Conservation (phyloP, 1,284 basidiomycete species). For the Moniliophthora roreri region DNA sequence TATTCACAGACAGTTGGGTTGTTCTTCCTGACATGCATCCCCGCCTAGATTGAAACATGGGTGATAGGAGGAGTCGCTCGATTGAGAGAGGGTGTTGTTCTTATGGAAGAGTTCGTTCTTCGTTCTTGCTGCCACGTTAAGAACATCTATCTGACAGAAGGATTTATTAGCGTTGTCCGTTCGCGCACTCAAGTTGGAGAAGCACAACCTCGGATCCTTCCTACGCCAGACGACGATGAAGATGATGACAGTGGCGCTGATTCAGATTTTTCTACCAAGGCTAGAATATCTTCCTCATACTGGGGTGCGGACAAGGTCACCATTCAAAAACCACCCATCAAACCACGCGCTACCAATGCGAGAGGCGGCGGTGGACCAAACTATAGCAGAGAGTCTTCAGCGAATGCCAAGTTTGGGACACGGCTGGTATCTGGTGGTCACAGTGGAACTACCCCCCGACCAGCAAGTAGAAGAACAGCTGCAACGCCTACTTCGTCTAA, state of each 20-base stretch:
- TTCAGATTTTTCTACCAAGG: conserved; percentile 82
- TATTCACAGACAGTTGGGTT: conserved; percentile 1
- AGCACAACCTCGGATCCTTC: conserved; percentile 64
- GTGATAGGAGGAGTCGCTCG: conserved; percentile 73
- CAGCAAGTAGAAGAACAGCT: conserved; percentile 63
- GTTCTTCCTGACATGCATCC: conserved; percentile 1
- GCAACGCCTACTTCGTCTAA: conserved; percentile 51
- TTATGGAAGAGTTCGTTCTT: conserved; percentile 80
- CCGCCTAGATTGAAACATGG: conserved; percentile 83
- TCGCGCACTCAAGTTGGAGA: conserved; percentile 61
- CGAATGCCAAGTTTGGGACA: conserved; percentile 83
- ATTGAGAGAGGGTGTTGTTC: conserved; percentile 71
- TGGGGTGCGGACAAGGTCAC: conserved; percentile 88
- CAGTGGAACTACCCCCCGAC: conserved; percentile 51
- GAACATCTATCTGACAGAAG: conserved; percentile 13
- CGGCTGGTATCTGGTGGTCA: conserved; percentile 58
- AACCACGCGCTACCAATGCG: conserved; percentile 40
- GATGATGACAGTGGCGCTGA: conserved; percentile 56
- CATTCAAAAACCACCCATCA: conserved; percentile 71
- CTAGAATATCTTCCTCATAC: conserved; percentile 90
- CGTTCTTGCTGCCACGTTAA: conserved; percentile 13
- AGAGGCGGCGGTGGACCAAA: conserved; percentile 52
- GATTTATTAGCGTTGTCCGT: conserved; percentile 59
- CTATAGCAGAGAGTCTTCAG: conserved; percentile 77
- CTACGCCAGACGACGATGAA: conserved; percentile 66